These are phyloP conservation scores for Pulveroboletus sp. DNA, from an alignment of 768 basidiomycete genomes.

Conservation along the genomic window DNA sequence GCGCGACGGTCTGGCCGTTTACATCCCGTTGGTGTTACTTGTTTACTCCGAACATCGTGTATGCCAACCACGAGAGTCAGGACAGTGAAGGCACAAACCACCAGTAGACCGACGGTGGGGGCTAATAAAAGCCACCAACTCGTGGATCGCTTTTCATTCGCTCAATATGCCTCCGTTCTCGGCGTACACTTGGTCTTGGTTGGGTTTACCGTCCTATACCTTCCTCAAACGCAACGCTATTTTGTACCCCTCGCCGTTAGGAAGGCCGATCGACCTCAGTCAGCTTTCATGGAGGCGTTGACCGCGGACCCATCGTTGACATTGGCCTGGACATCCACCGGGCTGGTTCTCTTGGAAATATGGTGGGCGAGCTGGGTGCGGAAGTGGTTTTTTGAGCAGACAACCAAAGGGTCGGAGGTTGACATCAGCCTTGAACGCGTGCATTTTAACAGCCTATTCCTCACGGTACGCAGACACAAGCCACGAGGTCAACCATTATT, in stretches of 20 bases:
- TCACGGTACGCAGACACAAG: conserved; percentile 35
- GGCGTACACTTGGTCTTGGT: conserved; percentile 66
- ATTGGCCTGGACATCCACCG: conserved; percentile 52
- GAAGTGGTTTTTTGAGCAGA: conserved; percentile 49
- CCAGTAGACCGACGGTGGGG: conserved; percentile 1
- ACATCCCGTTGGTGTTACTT: not conserved
- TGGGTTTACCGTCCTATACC: conserved; percentile 58
- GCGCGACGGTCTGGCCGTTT: no score
- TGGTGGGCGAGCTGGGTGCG: conserved; percentile 75
- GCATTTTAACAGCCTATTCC: conserved; percentile 35
- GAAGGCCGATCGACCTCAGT: conserved; percentile 60
- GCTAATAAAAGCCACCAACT: not conserved
- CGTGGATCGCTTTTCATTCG: conserved; percentile 42
- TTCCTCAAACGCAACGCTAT: conserved; percentile 59
- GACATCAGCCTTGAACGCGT: conserved; percentile 42
- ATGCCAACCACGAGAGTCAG: conserved; percentile 4
- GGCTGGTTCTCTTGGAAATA: conserved; percentile 49
- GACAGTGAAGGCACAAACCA: not conserved
- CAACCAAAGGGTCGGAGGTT: conserved; percentile 38
- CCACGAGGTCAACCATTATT: not conserved
- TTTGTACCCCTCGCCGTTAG: conserved; percentile 34
- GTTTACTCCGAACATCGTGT: not conserved
- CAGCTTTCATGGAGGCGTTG: conserved; percentile 62
- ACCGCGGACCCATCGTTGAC: conserved; percentile 59
- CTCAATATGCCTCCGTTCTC: conserved; percentile 61